Percentiles rank a stretch among this genome's conserved stretches.
Conservation (phyloP, 371 early-diverging fungal species). For the Syncephalastrum contaminatum region DNA sequence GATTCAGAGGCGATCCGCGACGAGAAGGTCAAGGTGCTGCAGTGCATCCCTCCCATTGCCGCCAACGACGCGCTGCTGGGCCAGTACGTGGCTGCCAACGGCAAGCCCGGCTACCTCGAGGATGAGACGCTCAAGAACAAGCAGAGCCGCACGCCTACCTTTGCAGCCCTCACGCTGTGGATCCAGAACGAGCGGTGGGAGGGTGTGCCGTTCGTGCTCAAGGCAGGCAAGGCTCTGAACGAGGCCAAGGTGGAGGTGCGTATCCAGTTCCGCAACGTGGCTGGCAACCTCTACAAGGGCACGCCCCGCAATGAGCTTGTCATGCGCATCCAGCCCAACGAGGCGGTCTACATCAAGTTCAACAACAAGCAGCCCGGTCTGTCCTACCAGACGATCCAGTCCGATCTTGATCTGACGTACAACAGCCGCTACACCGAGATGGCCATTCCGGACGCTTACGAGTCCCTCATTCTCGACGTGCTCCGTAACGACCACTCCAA, state of each 20-base stretch:
- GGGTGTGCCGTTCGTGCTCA: slow-evolving; percentile 89
- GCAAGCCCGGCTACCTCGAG: slow-evolving; percentile 86
- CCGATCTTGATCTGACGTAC: slow-evolving; percentile 93
- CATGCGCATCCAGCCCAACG: slow-evolving; percentile 91
- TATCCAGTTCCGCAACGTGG: slow-evolving; percentile 88
- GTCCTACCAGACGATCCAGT: slow-evolving; percentile 66
- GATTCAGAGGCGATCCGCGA: slow-evolving; percentile 90
- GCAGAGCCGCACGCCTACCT: slow-evolving; percentile 78
- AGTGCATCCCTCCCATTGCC: slow-evolving; percentile 76
- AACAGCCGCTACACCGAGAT: slow-evolving; percentile 76
- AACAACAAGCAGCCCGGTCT: slow-evolving; percentile 91
- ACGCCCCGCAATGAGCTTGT: slow-evolving; percentile 92
- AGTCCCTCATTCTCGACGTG: slow-evolving; percentile 87
- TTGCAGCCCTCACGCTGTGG: slow-evolving; percentile 77
- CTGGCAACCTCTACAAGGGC: slow-evolving; percentile 72
- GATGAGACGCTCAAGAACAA: slow-evolving; percentile 74
- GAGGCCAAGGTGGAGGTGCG: slow-evolving; percentile 86
- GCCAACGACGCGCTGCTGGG: slow-evolving; percentile 84
- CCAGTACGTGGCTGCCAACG: slow-evolving; percentile 81
- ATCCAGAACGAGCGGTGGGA: slow-evolving; percentile 91
- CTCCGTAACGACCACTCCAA: slow-evolving; percentile 91
- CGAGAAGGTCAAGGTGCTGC: slow-evolving; percentile 90
- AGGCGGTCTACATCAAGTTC: slow-evolving; percentile 94
- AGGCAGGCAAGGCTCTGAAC: slow-evolving; percentile 90
- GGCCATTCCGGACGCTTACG: slow-evolving; percentile 95